phyloP scores from a whole-genome alignment of 179 eudicot genomes.

The Silene noctiflora region DNA sequence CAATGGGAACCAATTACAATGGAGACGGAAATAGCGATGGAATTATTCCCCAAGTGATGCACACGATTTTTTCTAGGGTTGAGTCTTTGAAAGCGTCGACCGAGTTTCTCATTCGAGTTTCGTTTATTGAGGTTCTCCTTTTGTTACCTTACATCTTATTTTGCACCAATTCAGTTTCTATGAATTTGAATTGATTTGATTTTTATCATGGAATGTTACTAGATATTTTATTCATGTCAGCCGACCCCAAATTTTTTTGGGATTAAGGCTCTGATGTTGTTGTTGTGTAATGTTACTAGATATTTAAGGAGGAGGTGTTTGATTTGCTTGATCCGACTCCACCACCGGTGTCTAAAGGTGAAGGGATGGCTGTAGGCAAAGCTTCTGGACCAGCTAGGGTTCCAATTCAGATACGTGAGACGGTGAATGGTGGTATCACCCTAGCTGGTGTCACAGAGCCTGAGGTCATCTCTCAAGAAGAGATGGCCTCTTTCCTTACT shows the following conservation, averaged over 20 bases:
- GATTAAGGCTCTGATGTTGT: no score
- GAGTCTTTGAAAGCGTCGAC: slow-evolving; percentile 50
- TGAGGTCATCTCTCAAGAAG: slow-evolving; percentile 80
- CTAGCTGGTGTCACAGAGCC: slow-evolving; percentile 95
- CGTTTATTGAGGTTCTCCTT: slow-evolving; percentile 77
- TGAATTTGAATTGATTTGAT: neutral
- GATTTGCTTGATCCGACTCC: slow-evolving; percentile 70
- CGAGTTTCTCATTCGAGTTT: slow-evolving; percentile 74
- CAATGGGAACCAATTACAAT: slow-evolving; percentile 93
- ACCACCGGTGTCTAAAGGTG: slow-evolving; percentile 39
- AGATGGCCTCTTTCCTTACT: slow-evolving; percentile 70
- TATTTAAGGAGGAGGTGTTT: slow-evolving; percentile 96
- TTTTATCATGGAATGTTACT: neutral
- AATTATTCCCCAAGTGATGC: slow-evolving; percentile 84
- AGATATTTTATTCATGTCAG: no score
- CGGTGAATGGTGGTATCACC: slow-evolving; percentile 75
- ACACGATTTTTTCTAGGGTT: slow-evolving; percentile 64
- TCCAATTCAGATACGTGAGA: slow-evolving; percentile 93
- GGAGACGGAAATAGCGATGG: slow-evolving; percentile 58
- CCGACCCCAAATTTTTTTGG: no score
- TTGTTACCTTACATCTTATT: neutral
- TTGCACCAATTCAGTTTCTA: no score
- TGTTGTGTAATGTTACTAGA: slow-evolving; percentile 38
- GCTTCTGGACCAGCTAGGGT: slow-evolving; percentile 55
- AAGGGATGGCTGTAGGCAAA: slow-evolving; percentile 42